Evolutionary conservation across 2,329 filamentous ascomycete genomes (phyloP).

Genomic region (Chaetothyriales sp.): DNA sequence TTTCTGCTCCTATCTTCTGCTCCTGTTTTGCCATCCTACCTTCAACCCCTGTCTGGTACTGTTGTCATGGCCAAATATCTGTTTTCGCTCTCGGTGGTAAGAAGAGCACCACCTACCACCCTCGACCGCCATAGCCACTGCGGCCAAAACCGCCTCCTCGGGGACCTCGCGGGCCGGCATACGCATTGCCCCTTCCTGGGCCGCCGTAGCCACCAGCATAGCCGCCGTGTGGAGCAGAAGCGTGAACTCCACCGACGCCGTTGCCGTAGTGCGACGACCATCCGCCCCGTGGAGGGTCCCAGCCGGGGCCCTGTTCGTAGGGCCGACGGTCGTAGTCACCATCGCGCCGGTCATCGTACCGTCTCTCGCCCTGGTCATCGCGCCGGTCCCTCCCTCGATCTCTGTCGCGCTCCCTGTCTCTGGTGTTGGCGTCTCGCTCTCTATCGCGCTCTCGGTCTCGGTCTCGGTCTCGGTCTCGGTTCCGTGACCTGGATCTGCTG

Average conservation of each 20-base stretch:
- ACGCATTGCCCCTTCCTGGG: slow-evolving; percentile 6
- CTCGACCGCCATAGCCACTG: slow-evolving; percentile 3
- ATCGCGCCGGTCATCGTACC: slow-evolving; percentile 5
- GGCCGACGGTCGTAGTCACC: slow-evolving; percentile 3
- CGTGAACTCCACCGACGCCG: slow-evolving; percentile 8
- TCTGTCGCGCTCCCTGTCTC: slow-evolving; percentile 7
- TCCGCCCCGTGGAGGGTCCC: background rate
- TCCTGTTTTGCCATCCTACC: no score
- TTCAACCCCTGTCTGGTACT: no score
- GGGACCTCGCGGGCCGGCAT: slow-evolving; percentile 42
- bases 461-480: slow-evolving; percentile 6
- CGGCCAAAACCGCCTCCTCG: slow-evolving; percentile 38
- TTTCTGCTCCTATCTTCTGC: no score
- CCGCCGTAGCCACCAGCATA: slow-evolving; percentile 3
- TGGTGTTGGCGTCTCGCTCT: slow-evolving; percentile 6
- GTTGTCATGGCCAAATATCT: background rate
- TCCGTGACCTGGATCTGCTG: background rate
- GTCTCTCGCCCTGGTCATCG: slow-evolving; percentile 8
- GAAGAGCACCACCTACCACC: background rate
- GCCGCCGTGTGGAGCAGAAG: slow-evolving; percentile 7
- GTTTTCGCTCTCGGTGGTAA: background rate
- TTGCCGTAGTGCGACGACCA: slow-evolving; percentile 15
- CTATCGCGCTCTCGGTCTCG: slow-evolving; percentile 8
- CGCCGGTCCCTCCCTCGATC: slow-evolving; percentile 8
- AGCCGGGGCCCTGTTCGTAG: background rate